Evolutionary conservation across 2,329 filamentous ascomycete species (phyloP).

Genomic region (Paracorniculantispora psalliotae): DNA sequence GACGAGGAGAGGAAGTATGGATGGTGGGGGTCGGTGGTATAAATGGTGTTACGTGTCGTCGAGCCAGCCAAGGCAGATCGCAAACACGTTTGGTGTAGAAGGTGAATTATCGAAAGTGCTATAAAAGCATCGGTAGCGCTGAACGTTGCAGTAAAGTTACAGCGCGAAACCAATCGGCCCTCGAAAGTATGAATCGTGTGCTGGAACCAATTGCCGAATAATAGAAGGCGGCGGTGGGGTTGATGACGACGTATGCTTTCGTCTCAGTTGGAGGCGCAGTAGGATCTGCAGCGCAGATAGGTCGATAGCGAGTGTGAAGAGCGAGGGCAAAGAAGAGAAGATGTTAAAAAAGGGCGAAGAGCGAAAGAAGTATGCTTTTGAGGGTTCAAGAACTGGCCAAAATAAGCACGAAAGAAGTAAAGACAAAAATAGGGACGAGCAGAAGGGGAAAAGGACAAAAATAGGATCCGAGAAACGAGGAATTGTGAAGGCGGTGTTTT

Average conservation of each 20-base stretch:
- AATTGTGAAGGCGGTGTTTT: constrained; percentile 13
- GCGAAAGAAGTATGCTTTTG: constrained; percentile 2
- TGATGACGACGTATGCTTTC: constrained; percentile 13
- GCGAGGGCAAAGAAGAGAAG: neutral
- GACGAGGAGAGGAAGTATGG: neutral
- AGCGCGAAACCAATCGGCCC: neutral
- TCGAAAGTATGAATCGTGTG: neutral
- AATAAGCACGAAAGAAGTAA: neutral
- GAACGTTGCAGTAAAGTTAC: constrained; percentile 1
- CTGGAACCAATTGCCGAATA: neutral
- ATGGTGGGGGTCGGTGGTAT: neutral
- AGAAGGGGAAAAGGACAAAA: constrained; percentile 15
- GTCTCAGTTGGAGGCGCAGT: constrained; percentile 7
- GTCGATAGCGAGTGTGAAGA: neutral
- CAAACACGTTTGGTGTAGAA: neutral
- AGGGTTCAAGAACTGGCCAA: neutral
- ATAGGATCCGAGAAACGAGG: neutral
- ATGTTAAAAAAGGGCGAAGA: neutral
- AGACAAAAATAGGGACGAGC: neutral
- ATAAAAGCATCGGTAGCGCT: constrained; percentile 1
- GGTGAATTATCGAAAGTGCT: constrained; percentile 4
- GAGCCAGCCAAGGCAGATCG: neutral
- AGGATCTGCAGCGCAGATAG: neutral
- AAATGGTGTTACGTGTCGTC: neutral
- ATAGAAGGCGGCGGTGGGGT: constrained; percentile 12